These are phyloP conservation scores for Rhodotorula paludigena DNA, from an alignment of 768 basidiomycete species.

Conservation along the genomic window DNA sequence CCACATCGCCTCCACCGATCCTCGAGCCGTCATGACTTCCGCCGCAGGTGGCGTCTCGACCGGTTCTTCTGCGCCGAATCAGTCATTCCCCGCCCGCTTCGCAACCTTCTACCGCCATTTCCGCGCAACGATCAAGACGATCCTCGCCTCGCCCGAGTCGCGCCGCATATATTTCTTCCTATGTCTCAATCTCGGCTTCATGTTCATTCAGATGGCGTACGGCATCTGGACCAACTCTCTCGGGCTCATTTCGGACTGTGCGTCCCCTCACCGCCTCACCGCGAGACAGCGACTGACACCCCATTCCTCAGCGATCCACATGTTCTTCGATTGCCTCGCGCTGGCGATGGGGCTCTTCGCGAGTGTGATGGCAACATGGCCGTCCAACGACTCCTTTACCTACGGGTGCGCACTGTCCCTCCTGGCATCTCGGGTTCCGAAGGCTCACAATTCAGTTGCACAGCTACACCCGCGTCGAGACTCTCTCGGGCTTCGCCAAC, in stretches of 20 bases:
- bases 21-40: constrained; percentile 24
- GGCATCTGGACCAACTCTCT: constrained; percentile 97
- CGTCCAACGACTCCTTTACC: constrained; percentile 86
- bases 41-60: constrained; percentile 21
- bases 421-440: not conserved
- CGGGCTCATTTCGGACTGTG: constrained; percentile 94
- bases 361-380: constrained; percentile 97
- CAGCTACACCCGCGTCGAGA: constrained; percentile 93
- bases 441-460: not conserved
- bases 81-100: constrained; percentile 18
- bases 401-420: constrained; percentile 65
- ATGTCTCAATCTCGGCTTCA: constrained; percentile 86
- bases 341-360: constrained; percentile 92
- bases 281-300: not conserved
- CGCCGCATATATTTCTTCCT: constrained; percentile 96
- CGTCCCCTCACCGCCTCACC: constrained; percentile 38
- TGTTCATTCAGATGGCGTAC: constrained; percentile 91
- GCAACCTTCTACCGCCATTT: constrained; percentile 43
- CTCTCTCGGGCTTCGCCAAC: constrained; percentile 94
- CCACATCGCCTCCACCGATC: constrained; percentile 38
- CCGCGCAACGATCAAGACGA: constrained; percentile 71
- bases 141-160: constrained; percentile 84
- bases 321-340: constrained; percentile 98
- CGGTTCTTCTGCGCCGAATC: constrained; percentile 16
- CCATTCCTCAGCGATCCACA: constrained; percentile 76